Percentiles rank a stretch among this genome's conserved stretches.
Evolutionary conservation across 768 basidiomycete species (phyloP).

Genomic region (Fomitopsis serialis): DNA sequence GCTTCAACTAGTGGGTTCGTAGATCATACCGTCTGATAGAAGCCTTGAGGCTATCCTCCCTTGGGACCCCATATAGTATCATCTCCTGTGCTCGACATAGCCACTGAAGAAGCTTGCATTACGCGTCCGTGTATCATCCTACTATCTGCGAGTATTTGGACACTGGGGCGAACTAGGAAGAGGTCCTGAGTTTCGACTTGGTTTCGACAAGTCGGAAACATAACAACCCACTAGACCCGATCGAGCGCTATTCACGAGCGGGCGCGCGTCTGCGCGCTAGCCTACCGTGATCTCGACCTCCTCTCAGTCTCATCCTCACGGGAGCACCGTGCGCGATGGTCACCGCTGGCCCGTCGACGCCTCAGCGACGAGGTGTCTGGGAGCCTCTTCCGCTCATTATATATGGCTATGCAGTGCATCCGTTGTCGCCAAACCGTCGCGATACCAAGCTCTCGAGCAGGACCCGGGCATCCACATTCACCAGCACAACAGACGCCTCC

Average conservation of each 20-base stretch:
- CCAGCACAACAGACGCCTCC: constrained; percentile 47
- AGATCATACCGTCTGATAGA: too few relatives aligned
- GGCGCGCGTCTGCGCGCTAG: not conserved
- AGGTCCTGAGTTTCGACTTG: too few relatives aligned
- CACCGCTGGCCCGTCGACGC: constrained; percentile 1
- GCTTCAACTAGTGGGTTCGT: too few relatives aligned
- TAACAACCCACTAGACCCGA: too few relatives aligned
- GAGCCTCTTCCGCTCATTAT: constrained; percentile 68
- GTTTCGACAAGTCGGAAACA: too few relatives aligned
- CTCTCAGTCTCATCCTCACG: not conserved
- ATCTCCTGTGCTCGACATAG: too few relatives aligned
- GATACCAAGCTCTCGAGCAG: constrained; percentile 62
- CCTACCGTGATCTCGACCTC: not conserved
- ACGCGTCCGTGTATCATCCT: too few relatives aligned
- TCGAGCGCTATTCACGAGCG: not conserved
- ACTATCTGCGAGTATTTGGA: too few relatives aligned
- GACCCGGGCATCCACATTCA: constrained; percentile 55
- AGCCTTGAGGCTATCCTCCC: too few relatives aligned
- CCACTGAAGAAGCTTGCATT: too few relatives aligned
- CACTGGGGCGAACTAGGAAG: too few relatives aligned
- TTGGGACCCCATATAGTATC: too few relatives aligned
- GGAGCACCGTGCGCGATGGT: constrained; percentile 7
- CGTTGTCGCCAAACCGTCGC: constrained; percentile 69
- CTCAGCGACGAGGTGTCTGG: constrained; percentile 40
- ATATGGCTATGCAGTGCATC: constrained; percentile 90